Percentiles rank a stretch among this genome's conserved stretches.
These are phyloP conservation scores for Candida verbasci DNA, from an alignment of 805 yeast species.

Conservation along the genomic window DNA sequence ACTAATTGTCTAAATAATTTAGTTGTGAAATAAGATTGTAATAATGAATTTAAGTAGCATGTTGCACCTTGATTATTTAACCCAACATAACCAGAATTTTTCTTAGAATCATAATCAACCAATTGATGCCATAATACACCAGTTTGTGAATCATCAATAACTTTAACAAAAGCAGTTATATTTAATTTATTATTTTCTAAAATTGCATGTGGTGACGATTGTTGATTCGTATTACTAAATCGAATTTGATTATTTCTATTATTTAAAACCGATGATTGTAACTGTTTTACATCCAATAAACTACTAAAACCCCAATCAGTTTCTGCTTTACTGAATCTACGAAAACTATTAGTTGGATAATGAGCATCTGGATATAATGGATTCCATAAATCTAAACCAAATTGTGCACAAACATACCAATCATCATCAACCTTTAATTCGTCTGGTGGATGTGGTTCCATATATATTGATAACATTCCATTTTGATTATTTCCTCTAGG, in stretches of 20 bases:
- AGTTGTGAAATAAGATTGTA: conserved; percentile 89
- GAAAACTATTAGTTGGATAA: conserved; percentile 61
- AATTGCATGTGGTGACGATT: conserved; percentile 24
- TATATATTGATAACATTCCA: conserved; percentile 59
- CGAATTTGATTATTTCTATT: too few relatives aligned
- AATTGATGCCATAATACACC: conserved; percentile 94
- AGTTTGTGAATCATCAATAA: conserved; percentile 79
- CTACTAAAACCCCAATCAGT: conserved; percentile 96
- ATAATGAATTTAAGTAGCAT: conserved; percentile 86
- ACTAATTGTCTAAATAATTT: conserved; percentile 78
- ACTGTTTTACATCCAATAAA: conserved; percentile 54
- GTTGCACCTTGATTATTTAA: conserved; percentile 97
- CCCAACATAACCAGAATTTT: conserved; percentile 87
- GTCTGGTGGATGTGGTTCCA: conserved; percentile 63
- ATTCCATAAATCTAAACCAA: conserved; percentile 79
- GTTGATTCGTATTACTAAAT: conserved; percentile 5
- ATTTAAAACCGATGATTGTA: conserved; percentile 14
- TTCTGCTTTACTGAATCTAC: conserved; percentile 70
- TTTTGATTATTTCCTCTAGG: conserved; percentile 68
- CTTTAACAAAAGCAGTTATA: conserved; percentile 71
- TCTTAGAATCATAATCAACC: conserved; percentile 77
- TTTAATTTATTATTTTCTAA: conserved; percentile 56
- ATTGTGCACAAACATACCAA: conserved; percentile 92
- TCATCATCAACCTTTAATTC: conserved; percentile 36
- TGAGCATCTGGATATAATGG: conserved; percentile 65